These are phyloP conservation scores for Acanthamoeba lenticulata DNA, from an alignment of 208 protist species.

Conservation along the genomic window DNA sequence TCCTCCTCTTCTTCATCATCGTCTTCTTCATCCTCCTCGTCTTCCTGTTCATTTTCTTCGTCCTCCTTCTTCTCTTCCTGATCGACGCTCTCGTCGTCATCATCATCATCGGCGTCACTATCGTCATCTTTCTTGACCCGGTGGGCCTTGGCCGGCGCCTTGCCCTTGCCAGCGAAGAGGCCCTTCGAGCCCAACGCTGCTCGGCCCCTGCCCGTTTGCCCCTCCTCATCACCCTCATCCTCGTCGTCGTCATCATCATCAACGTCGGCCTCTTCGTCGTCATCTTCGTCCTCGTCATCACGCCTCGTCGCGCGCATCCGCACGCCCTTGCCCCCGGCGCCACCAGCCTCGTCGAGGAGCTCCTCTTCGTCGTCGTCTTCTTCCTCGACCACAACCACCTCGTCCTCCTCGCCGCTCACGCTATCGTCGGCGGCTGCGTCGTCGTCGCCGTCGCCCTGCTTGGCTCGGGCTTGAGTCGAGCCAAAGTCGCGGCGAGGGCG, in stretches of 20 bases:
- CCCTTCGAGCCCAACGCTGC: not conserved
- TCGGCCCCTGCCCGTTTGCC: not conserved
- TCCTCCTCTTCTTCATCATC: not conserved
- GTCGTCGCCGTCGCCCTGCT: not conserved
- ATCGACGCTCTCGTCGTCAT: not conserved
- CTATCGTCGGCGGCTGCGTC: not conserved
- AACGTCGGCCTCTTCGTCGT: not conserved
- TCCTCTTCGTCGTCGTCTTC: not conserved
- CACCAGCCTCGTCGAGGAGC: not conserved
- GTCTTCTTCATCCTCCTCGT: not conserved
- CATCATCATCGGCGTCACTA: not conserved
- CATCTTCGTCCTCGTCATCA: not conserved
- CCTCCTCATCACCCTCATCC: not conserved
- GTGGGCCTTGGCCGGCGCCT: not conserved
- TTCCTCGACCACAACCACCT: not conserved
- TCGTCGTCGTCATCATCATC: not conserved
- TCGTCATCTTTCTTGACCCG: too few species aligned
- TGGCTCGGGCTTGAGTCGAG: not conserved
- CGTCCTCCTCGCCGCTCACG: not conserved
- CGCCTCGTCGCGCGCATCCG: not conserved
- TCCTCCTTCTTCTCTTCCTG: not conserved
- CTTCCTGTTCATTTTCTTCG: not conserved
- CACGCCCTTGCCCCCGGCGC: not conserved
- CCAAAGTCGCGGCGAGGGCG: not conserved
- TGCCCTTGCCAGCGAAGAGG: not conserved